Percentiles rank a stretch among this genome's conserved stretches.
Evolutionary conservation across 2,329 filamentous ascomycete genomes (phyloP).

Genomic region (Fusarium pilosicola): DNA sequence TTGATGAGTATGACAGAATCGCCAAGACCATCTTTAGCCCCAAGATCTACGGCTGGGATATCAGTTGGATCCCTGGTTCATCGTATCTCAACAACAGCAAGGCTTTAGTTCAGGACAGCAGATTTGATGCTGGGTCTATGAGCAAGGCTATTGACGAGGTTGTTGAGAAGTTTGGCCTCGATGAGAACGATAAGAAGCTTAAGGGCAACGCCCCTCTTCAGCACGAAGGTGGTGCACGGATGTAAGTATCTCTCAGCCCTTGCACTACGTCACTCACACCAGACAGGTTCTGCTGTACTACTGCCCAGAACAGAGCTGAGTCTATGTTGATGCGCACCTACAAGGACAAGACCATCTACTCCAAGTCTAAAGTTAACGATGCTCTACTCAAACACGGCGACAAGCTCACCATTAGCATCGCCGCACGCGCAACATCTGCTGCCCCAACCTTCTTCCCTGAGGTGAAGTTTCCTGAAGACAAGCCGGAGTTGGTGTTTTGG

Average conservation of each 20-base stretch:
- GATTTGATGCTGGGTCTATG: constrained; percentile 22
- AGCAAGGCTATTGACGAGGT: constrained; percentile 27
- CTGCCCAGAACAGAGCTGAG: constrained; percentile 31
- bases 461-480: constrained; percentile 10
- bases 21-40: constrained; percentile 29
- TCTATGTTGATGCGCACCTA: constrained; percentile 27
- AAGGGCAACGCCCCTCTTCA: constrained; percentile 29
- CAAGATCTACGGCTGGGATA: constrained; percentile 21
- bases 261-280: background rate
- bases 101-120: constrained; percentile 18
- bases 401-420: constrained; percentile 34
- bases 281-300: constrained; percentile 11
- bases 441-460: constrained; percentile 34
- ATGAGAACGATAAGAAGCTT: constrained; percentile 24
- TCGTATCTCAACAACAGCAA: constrained; percentile 25
- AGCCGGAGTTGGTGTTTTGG: constrained; percentile 22
- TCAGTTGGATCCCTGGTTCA: constrained; percentile 11
- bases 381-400: constrained; percentile 1
- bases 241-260: background rate
- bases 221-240: constrained; percentile 2
- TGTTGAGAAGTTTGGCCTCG: constrained; percentile 21
- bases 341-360: constrained; percentile 7
- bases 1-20: constrained; percentile 30
- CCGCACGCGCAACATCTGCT: constrained; percentile 29
- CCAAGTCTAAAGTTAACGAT: constrained; percentile 27